These are phyloP conservation scores for Retiboletus flavoniger DNA, from an alignment of 1,284 basidiomycete species.

Conservation along the genomic window DNA sequence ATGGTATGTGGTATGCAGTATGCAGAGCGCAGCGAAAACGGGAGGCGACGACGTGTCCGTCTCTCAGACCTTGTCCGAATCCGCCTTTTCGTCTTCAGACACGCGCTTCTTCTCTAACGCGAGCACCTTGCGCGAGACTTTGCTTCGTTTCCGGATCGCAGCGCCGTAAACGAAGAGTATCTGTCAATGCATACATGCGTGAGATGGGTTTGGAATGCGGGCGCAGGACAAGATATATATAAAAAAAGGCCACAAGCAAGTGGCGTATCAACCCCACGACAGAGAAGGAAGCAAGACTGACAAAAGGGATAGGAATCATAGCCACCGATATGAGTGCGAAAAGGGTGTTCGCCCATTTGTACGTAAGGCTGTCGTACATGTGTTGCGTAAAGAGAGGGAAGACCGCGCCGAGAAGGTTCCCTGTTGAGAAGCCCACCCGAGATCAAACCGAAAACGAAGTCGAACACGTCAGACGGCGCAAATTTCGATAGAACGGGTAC, in stretches of 20 bases:
- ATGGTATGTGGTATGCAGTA: not conserved
- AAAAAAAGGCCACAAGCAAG: not conserved
- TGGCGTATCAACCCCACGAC: not conserved
- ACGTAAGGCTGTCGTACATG: slow-evolving; percentile 60
- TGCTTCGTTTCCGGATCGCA: slow-evolving; percentile 58
- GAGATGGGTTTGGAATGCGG: not conserved
- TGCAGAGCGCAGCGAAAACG: not conserved
- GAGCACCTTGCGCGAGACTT: slow-evolving; percentile 50
- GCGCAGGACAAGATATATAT: no score
- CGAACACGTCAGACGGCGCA: slow-evolving; percentile 12
- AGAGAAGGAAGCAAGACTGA: slow-evolving; percentile 34
- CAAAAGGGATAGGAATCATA: slow-evolving; percentile 68
- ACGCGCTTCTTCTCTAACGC: slow-evolving; percentile 19
- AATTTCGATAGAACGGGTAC: slow-evolving; percentile 20
- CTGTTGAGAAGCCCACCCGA: slow-evolving; percentile 30
- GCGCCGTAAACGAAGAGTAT: slow-evolving; percentile 64
- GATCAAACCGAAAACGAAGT: slow-evolving; percentile 13
- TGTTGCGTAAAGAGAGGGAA: slow-evolving; percentile 67
- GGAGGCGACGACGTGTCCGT: no score
- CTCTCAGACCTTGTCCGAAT: slow-evolving; percentile 3
- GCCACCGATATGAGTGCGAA: slow-evolving; percentile 60
- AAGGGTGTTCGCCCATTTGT: slow-evolving; percentile 71
- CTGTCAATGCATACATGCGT: slow-evolving; percentile 21
- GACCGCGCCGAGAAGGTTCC: slow-evolving; percentile 55
- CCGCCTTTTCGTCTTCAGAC: slow-evolving; percentile 1